Evolutionary conservation across 2,329 filamentous ascomycete species (phyloP).

Genomic region (Diaporthe batatas): DNA sequence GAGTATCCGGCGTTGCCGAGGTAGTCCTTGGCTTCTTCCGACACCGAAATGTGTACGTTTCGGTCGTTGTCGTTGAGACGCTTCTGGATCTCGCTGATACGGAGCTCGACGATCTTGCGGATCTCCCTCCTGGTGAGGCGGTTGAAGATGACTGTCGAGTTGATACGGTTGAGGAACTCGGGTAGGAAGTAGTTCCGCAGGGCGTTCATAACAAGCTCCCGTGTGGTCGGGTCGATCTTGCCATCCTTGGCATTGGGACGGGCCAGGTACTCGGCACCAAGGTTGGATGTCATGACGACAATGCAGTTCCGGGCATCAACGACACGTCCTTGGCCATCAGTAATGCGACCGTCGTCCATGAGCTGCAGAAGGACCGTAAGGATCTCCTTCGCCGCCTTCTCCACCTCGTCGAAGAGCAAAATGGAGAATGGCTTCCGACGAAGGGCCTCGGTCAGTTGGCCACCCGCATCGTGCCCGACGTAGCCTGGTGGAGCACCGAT

Average conservation of each 20-base stretch:
- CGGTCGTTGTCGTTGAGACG: constrained; percentile 87
- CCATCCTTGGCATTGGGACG: constrained; percentile 84
- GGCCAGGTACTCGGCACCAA: constrained; percentile 93
- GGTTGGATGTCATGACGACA: constrained; percentile 98
- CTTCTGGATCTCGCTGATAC: constrained; percentile 89
- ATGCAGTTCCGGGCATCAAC: constrained; percentile 98
- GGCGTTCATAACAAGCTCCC: constrained; percentile 90
- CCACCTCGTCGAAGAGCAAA: constrained; percentile 95
- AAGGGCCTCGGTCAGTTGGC: constrained; percentile 94
- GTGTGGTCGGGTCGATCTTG: constrained; percentile 85
- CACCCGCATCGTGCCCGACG: constrained; percentile 94
- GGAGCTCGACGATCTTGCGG: constrained; percentile 93
- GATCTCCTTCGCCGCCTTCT: constrained; percentile 98
- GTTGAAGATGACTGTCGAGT: constrained; percentile 97
- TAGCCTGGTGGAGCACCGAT: constrained; percentile 98
- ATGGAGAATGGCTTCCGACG: constrained; percentile 98
- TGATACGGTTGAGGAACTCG: constrained; percentile 98
- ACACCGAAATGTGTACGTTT: constrained; percentile 87
- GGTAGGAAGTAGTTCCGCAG: constrained; percentile 97
- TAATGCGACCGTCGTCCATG: constrained; percentile 99
- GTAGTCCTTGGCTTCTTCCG: constrained; percentile 90
- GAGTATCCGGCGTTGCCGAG: constrained; percentile 93
- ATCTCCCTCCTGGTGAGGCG: constrained; percentile 91
- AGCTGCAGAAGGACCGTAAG: constrained; percentile 97
- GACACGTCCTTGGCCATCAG: constrained; percentile 94